These are phyloP conservation scores for Coix lacrymajobi DNA, from an alignment of 176 grass and related monocot species.

Conservation along the genomic window DNA sequence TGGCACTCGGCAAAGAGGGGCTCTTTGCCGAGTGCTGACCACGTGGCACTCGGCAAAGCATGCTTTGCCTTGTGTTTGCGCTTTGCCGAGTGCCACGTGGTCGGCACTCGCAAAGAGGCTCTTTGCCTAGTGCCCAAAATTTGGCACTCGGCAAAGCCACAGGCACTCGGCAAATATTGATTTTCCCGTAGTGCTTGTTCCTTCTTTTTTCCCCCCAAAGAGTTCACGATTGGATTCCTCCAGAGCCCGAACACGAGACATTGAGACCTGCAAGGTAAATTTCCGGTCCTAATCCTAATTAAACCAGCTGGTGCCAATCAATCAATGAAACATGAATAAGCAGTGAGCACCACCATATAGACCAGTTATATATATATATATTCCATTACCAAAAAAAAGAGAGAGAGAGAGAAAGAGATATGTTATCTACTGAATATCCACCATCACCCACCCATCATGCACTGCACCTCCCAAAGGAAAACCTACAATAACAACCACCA, in stretches of 20 bases:
- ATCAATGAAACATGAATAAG: neutral
- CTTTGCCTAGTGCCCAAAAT: too few relatives aligned
- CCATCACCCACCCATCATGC: slow-evolving; percentile 7
- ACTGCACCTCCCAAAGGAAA: neutral
- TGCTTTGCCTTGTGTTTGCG: too few relatives aligned
- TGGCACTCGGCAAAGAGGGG: too few relatives aligned
- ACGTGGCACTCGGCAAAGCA: too few relatives aligned
- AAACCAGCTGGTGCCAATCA: neutral
- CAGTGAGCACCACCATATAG: neutral
- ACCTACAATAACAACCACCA: neutral
- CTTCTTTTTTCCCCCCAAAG: neutral
- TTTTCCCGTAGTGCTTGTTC: too few relatives aligned
- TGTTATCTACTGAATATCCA: slow-evolving; percentile 35
- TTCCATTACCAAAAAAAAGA: neutral
- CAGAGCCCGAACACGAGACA: neutral
- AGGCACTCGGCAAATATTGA: too few relatives aligned
- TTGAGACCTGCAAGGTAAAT: neutral
- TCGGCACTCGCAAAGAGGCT: too few relatives aligned
- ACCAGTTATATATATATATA: neutral
- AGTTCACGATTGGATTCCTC: neutral
- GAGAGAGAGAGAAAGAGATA: neutral
- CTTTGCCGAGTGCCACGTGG: too few relatives aligned
- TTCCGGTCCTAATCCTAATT: too few relatives aligned
- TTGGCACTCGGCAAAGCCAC: too few relatives aligned
- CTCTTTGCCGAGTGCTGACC: too few relatives aligned